Base-by-base conservation (phyloP, 2,329 filamentous ascomycete species). In the Paecilomyces sp. region DNA sequence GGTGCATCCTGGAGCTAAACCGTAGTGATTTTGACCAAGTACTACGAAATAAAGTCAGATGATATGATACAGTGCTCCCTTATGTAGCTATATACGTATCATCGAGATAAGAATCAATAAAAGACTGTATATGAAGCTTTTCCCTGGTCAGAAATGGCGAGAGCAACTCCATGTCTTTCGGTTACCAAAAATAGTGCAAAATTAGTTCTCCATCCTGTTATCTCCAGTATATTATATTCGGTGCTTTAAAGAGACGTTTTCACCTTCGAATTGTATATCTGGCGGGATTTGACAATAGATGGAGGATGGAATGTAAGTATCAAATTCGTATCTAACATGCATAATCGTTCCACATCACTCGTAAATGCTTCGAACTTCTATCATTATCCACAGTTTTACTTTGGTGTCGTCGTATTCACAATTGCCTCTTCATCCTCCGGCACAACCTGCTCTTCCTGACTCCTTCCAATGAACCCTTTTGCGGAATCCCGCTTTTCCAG, bases 401-500 rank as follows among this genome's bases (percentile, higher is more conserved):
- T 47, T 3, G 6, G 15, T 7, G n/a, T 18, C 41, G 41, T 22
- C 41, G 41, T 22, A 22, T 47, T 47, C 41, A 47, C n/a, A 22
- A 47, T 47, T 9, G 41, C 41, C 41, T 47, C 41, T 18, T 47
- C 41, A n/a, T 47, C 41, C n/a, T 47, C 41, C n/a, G 41, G 41
- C 41, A 47, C 41, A 18, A n/a, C 18, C n/a, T 47, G 15, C 41
- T 47, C 41, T 47, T 47, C 41, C 41, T 47, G 41, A 15, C 3
- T n/a, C 18, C 41, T 47, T 47, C 70, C 70, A 60, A 72, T 68
- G 52, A 61, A 63, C 1, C 70, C 70, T 28, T 53, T 66, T 11
- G 60, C 58, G 2, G 67, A 56, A 36, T 66, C 71, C 41, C 64
- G 61, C 52, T 64, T 72, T 61, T 77, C 75, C 6, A 78, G 60